Conservation (phyloP, 169 alveolate species). For the Besnoitia besnoiti region DNA sequence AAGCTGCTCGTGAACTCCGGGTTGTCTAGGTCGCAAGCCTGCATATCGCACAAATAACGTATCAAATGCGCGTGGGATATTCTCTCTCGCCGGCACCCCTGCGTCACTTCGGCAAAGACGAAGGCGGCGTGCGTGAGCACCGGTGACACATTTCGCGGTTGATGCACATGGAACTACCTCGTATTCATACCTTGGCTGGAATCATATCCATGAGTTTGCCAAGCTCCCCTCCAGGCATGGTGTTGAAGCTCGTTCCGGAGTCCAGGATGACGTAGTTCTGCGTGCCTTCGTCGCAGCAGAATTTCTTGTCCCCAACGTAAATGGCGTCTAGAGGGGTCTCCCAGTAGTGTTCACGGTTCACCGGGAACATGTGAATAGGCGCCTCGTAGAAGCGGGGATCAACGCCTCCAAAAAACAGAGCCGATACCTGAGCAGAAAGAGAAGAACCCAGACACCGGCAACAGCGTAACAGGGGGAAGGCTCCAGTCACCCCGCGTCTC, state of each 20-base stretch:
- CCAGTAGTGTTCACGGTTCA: conserved; percentile 88
- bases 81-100: background rate
- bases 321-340: conserved; percentile 85
- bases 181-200: conserved; percentile 67
- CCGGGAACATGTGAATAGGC: conserved; percentile 85
- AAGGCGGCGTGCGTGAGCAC: background rate
- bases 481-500: background rate
- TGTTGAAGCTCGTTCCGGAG: conserved; percentile 88
- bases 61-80: conserved; percentile 41
- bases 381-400: conserved; percentile 81
- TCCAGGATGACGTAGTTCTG: conserved; percentile 84
- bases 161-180: no score
- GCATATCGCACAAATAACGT: background rate
- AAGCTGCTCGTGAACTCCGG: background rate
- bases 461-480: no score
- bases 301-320: conserved; percentile 82
- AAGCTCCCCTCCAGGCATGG: conserved; percentile 84
- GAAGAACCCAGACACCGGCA: background rate
- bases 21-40: conserved; percentile 46
- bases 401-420: conserved; percentile 86
- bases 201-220: conserved; percentile 71
- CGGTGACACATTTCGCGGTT: background rate
- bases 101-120: conserved; percentile 62
- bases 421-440: conserved; percentile 74
- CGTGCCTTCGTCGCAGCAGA: conserved; percentile 82